phyloP scores from a whole-genome alignment of 305 asterid genomes.

The Fraxinus sp. region DNA sequence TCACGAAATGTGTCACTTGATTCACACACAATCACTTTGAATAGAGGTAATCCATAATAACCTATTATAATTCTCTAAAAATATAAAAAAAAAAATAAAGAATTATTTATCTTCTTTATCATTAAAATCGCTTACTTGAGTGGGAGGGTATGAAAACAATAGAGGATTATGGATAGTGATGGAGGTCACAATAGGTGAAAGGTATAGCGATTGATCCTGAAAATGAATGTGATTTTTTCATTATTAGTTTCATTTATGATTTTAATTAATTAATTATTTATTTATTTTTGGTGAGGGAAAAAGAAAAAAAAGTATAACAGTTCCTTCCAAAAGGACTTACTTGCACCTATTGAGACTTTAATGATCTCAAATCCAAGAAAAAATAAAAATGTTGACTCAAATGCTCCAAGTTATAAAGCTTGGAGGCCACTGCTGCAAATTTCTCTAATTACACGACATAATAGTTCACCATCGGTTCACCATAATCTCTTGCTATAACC shows the following conservation, averaged over 20 bases:
- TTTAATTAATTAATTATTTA: too few relatives aligned
- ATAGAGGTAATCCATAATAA: not conserved
- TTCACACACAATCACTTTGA: not conserved
- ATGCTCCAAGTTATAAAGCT: not conserved
- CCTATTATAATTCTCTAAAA: too few relatives aligned
- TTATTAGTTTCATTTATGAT: too few relatives aligned
- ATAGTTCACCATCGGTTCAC: too few relatives aligned
- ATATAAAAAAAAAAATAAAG: too few relatives aligned
- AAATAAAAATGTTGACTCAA: not conserved
- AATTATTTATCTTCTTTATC: too few relatives aligned
- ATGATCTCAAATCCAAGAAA: not conserved
- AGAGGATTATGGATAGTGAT: not conserved
- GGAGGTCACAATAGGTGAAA: not conserved
- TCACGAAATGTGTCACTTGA: not conserved
- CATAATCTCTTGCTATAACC: not conserved
- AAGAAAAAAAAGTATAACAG: too few relatives aligned
- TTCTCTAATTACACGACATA: not conserved
- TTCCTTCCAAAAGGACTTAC: not conserved
- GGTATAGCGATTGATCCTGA: too few relatives aligned
- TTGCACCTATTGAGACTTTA: not conserved
- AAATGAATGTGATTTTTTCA: too few relatives aligned
- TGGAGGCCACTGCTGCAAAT: not conserved
- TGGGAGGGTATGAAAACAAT: not conserved
- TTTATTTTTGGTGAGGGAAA: not conserved
- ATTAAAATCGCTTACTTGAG: too few relatives aligned